Evolutionary conservation across 495 filamentous ascomycete species (phyloP).

Genomic region (Talaromyces liani): DNA sequence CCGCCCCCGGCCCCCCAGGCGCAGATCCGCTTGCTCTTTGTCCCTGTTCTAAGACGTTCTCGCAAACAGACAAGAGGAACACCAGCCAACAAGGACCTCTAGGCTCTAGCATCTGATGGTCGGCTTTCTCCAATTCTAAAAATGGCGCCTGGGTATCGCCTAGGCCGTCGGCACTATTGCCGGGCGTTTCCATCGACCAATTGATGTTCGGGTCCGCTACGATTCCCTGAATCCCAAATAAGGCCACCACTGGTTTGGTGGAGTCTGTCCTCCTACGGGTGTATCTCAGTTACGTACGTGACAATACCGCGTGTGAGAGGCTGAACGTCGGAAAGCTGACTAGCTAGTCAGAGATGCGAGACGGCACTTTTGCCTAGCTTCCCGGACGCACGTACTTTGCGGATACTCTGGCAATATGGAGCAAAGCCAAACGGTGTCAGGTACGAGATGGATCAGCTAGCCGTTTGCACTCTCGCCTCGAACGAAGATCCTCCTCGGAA

Average conservation of each 20-base stretch:
- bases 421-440: not conserved
- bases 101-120: not conserved
- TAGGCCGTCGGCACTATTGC: not conserved
- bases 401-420: not conserved
- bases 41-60: not conserved
- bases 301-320: conserved; percentile 1
- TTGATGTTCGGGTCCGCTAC: not conserved
- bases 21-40: not conserved
- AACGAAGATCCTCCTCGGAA: not conserved
- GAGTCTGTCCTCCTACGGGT: not conserved
- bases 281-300: not conserved
- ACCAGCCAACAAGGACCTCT: not conserved
- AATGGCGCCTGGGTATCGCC: not conserved
- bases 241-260: not conserved
- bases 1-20: not conserved
- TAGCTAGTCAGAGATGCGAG: not conserved
- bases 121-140: not conserved
- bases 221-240: not conserved
- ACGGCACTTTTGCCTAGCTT: conserved; percentile 5
- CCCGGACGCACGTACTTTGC: conserved; percentile 1
- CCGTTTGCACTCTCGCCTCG: not conserved
- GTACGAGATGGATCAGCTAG: not conserved
- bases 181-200: not conserved
- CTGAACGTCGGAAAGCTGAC: not conserved
- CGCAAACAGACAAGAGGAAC: not conserved